Evolutionary conservation across 108 stramenopile genomes (phyloP).

Genomic region (Skeletonema potamos): DNA sequence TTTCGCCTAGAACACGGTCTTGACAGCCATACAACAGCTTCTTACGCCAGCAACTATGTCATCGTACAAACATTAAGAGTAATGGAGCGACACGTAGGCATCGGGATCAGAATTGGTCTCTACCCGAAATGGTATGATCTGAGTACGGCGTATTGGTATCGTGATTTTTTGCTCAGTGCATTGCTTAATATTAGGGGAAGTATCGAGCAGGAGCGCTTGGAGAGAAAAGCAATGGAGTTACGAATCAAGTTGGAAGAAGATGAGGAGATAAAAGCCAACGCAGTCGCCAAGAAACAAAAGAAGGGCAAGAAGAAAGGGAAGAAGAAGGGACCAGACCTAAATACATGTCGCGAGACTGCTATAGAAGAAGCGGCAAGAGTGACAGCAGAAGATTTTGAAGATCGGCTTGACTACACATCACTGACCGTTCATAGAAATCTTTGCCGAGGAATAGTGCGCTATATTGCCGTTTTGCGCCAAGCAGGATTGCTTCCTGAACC

Average conservation of each 20-base stretch:
- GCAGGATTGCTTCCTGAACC: constrained; percentile 52
- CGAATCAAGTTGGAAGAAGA: constrained; percentile 30
- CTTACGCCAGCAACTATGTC: constrained; percentile 67
- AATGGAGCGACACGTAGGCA: constrained; percentile 71
- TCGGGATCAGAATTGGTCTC: constrained; percentile 65
- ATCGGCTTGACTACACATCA: constrained; percentile 58
- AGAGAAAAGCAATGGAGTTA: constrained; percentile 32
- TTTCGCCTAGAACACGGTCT: constrained; percentile 43
- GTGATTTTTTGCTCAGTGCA: constrained; percentile 73
- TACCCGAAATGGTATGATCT: constrained; percentile 65
- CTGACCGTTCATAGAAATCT: constrained; percentile 53
- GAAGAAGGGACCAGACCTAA: constrained; percentile 8
- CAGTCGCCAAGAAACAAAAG: constrained; percentile 23
- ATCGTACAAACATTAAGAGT: constrained; percentile 48
- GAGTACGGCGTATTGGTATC: constrained; percentile 73
- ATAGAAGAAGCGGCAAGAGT: constrained; percentile 5
- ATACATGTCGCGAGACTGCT: background rate
- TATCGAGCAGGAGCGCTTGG: constrained; percentile 37
- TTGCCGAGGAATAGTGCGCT: constrained; percentile 74
- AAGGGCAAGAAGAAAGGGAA: constrained; percentile 31
- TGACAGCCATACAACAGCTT: constrained; percentile 31
- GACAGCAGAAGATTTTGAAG: constrained; percentile 57
- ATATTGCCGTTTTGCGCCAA: constrained; percentile 64
- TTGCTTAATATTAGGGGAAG: constrained; percentile 49
- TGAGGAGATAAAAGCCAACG: constrained; percentile 9